phyloP scores from a whole-genome alignment of 2,329 filamentous ascomycete species.

The Xylariales sp. region DNA sequence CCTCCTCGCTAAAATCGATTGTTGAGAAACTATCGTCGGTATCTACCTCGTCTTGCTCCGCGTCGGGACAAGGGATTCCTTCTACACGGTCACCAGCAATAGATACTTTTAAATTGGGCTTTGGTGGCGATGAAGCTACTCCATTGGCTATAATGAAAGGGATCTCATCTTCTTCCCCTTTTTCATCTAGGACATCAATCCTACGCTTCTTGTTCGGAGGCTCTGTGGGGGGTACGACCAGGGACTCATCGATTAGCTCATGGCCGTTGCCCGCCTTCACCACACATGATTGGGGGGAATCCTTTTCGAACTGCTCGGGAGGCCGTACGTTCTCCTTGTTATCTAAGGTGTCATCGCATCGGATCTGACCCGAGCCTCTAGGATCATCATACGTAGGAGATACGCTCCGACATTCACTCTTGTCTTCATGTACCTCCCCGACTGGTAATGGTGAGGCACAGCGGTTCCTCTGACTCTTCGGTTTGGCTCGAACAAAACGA shows the following conservation, averaged over 20 bases:
- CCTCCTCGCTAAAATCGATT: slow-evolving; percentile 30
- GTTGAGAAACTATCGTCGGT: slow-evolving; percentile 23
- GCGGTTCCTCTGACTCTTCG: slow-evolving; percentile 29
- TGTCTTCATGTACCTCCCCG: slow-evolving; percentile 14
- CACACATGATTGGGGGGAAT: neutral
- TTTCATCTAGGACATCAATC: slow-evolving; percentile 4
- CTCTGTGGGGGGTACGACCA: slow-evolving; percentile 2
- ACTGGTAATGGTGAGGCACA: neutral
- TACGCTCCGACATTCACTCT: neutral
- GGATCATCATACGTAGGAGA: slow-evolving; percentile 5
- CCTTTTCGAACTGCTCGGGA: neutral
- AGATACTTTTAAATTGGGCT: slow-evolving; percentile 1
- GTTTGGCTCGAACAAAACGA: slow-evolving; percentile 56
- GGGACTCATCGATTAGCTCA: neutral
- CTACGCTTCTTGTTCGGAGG: slow-evolving; percentile 31
- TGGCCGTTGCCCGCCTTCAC: neutral
- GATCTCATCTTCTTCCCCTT: neutral
- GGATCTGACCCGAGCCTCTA: neutral
- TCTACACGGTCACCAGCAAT: neutral
- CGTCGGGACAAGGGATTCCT: neutral
- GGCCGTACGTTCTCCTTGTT: slow-evolving; percentile 33
- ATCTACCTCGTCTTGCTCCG: neutral
- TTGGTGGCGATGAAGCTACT: slow-evolving; percentile 1
- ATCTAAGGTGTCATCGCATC: neutral
- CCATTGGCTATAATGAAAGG: neutral